Evolutionary conservation across 768 basidiomycete genomes (phyloP).

Genomic region (Boletus rufocinnamomeus): DNA sequence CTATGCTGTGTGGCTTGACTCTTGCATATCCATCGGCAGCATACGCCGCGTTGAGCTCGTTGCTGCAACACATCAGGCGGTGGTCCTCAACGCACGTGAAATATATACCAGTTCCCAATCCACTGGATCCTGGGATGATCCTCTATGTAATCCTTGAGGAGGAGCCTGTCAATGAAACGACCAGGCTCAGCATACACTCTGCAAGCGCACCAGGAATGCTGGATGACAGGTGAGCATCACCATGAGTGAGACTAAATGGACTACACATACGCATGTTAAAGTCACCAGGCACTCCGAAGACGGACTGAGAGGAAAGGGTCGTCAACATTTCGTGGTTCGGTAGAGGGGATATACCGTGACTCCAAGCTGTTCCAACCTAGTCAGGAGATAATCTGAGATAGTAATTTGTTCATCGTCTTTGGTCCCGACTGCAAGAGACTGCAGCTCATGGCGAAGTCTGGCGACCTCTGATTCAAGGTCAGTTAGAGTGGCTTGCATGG

Average conservation of each 20-base stretch:
- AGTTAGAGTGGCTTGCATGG: conserved; percentile 17
- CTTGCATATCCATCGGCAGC: conserved; percentile 94
- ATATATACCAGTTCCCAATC: conserved; percentile 78
- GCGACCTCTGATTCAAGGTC: conserved; percentile 46
- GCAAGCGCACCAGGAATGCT: conserved; percentile 33
- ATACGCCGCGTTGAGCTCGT: conserved; percentile 86
- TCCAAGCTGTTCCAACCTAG: conserved; percentile 62
- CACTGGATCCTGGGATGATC: conserved; percentile 76
- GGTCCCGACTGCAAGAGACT: conserved; percentile 37
- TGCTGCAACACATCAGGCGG: conserved; percentile 44
- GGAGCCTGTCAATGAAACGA: not conserved
- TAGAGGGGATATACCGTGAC: conserved; percentile 48
- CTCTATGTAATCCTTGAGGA: conserved; percentile 73
- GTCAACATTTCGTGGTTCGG: not conserved
- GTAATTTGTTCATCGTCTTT: conserved; percentile 46
- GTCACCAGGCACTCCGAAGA: conserved; percentile 89
- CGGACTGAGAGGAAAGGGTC: conserved; percentile 44
- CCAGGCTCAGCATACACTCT: not conserved
- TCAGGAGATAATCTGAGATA: conserved; percentile 61
- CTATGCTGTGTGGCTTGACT: conserved; percentile 72
- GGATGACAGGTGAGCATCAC: conserved; percentile 1
- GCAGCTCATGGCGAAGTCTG: conserved; percentile 49
- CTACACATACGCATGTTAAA: conserved; percentile 63
- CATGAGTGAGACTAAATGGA: not conserved
- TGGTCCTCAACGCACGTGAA: not conserved